Base-by-base conservation (phyloP, 2,329 filamentous ascomycete genomes). In the Blastomyces percursus region DNA sequence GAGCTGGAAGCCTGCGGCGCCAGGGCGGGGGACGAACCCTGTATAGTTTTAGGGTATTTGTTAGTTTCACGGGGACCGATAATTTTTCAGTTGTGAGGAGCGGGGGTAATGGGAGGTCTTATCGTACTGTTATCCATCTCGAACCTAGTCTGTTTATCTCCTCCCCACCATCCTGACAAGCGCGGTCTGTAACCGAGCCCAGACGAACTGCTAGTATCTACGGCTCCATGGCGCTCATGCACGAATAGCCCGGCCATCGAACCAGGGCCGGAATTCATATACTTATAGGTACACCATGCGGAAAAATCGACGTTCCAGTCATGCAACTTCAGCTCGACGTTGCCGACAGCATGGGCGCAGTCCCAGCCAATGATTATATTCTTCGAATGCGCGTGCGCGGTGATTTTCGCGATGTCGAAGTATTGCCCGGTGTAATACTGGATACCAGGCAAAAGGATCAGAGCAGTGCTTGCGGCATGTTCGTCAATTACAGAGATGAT, bases 221-320 rank as follows among this genome's bases (percentile, higher is more conserved):
- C 72, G 35, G 68, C 73, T 50, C 87, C 85, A 71, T 95, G 88
- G 48, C 78, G 80, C 71, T 90, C 84, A 73, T 96, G 90, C 9
- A 96, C 88, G 67, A 91, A 96, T 0, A 87, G 79, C 0, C 88
- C 91, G 0, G 84, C 90, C 66, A 95, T 95, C 19, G 86, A 82
- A 3, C 91, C 91, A 0, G 91, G 90, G 0, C 91, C 91, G 32
- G 86, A 86, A 72, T 96, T 96, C 73, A 96, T 83, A 77, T 96
- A 96, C 77, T 96, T 96, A 81, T 96, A 96, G 21, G 87, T 92
- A 75, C 91, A 96, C 91, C 91, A 96, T 61, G 84, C 89, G 19
- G 92, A 91, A 70, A 96, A 96, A 73, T 96, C 91, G 42, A 95
- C 90, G 67, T 89, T 82, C 91, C 91, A 96, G 69, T 93, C 89